These are phyloP conservation scores for Globisporangium acanthophoron DNA, from an alignment of 352 stramenopile genomes.

Conservation along the genomic window DNA sequence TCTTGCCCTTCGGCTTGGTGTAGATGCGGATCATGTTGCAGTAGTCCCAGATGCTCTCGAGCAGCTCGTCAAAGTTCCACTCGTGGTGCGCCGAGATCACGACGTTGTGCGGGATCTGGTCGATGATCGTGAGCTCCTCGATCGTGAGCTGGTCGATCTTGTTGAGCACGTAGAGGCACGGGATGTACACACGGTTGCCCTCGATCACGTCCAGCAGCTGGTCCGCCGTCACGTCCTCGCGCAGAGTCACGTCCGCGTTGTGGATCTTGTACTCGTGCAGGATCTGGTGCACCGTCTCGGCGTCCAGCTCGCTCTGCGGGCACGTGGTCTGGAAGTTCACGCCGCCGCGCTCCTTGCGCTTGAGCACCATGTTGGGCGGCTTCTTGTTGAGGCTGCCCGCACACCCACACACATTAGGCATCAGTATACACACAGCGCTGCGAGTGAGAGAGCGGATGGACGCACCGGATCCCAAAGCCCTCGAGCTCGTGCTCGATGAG, in stretches of 20 bases:
- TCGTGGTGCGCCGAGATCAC: conserved; percentile 95
- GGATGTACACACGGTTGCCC: conserved; percentile 98
- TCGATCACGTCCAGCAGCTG: conserved; percentile 99
- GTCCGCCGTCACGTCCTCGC: conserved; percentile 95
- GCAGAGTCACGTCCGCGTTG: conserved; percentile 95
- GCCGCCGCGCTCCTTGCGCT: conserved; percentile 96
- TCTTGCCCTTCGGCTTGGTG: conserved; percentile 95
- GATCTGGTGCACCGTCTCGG: conserved; percentile 92
- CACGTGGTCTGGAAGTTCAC: conserved; percentile 96
- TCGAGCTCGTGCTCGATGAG: conserved; percentile 98
- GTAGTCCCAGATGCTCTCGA: conserved; percentile 98
- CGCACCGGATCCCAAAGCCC: conserved; percentile 94
- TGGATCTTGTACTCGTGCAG: conserved; percentile 99
- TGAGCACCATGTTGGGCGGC: conserved; percentile 95
- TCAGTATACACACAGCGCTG: background rate
- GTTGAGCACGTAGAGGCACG: conserved; percentile 98
- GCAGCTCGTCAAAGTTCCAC: conserved; percentile 98
- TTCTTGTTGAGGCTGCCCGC: conserved; percentile 92
- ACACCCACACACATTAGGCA: background rate
- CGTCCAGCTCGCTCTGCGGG: conserved; percentile 90
- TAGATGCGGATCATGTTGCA: conserved; percentile 98
- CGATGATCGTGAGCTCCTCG: conserved; percentile 98
- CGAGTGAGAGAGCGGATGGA: background rate
- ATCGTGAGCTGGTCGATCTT: conserved; percentile 99
- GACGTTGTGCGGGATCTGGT: conserved; percentile 98